These are phyloP conservation scores for Annulohypoxylon bovei DNA, from an alignment of 495 filamentous ascomycete species.

Conservation along the genomic window DNA sequence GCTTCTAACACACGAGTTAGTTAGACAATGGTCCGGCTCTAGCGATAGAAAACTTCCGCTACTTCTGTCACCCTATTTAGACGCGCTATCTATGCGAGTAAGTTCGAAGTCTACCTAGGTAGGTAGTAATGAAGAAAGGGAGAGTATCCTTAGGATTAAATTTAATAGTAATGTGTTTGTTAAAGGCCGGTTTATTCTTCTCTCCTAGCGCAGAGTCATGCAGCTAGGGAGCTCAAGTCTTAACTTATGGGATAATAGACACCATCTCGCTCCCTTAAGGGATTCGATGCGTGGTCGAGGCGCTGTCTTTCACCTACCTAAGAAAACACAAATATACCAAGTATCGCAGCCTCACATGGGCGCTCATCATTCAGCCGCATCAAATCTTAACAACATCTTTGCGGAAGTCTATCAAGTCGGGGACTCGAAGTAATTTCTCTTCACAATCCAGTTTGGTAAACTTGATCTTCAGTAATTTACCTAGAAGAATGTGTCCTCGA, in stretches of 20 bases:
- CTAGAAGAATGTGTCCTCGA: not conserved
- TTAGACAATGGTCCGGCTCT: not conserved
- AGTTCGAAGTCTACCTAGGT: not conserved
- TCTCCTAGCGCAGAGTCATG: not conserved
- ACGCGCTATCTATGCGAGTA: not conserved
- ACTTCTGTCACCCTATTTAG: not conserved
- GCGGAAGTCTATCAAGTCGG: not conserved
- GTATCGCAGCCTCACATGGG: not conserved
- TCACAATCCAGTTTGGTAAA: not conserved
- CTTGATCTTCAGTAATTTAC: conserved; percentile 1
- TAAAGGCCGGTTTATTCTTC: not conserved
- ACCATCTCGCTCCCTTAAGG: not conserved
- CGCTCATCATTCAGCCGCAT: not conserved
- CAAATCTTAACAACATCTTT: not conserved
- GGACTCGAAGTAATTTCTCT: conserved; percentile 13
- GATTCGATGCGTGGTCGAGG: too few relatives aligned
- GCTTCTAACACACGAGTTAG: not conserved
- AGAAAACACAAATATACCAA: not conserved
- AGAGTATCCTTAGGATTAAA: not conserved
- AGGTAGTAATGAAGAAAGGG: not conserved
- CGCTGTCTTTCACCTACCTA: not conserved
- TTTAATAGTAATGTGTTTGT: not conserved
- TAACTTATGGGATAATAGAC: not conserved
- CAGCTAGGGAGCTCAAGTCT: conserved; percentile 5
- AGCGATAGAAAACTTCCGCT: not conserved